Evolutionary conservation across 495 filamentous ascomycete genomes (phyloP).

Genomic region (Neurospora sp.): DNA sequence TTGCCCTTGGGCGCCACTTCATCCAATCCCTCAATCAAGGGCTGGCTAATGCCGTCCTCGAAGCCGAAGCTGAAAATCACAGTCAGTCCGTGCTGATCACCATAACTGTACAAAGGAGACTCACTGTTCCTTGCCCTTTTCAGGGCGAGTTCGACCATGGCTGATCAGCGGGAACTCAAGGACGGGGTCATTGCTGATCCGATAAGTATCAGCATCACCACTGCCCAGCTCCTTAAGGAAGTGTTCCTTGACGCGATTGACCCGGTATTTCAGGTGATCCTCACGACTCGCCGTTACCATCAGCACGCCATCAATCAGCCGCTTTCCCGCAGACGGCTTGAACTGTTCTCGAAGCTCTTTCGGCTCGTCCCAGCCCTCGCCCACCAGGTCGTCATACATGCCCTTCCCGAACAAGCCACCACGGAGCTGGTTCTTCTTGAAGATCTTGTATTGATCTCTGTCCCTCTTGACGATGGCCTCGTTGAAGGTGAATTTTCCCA

Average conservation of each 20-base stretch:
- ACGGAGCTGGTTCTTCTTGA: background rate
- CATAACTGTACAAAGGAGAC: background rate
- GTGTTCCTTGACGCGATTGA: background rate
- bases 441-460: background rate
- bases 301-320: background rate
- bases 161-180: background rate
- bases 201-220: background rate
- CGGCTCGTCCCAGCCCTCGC: background rate
- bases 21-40: background rate
- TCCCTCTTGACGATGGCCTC: background rate
- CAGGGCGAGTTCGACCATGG: background rate
- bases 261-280: background rate
- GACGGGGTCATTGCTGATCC: background rate
- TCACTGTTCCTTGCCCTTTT: background rate
- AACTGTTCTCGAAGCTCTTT: background rate
- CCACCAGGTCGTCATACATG: background rate
- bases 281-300: background rate
- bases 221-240: background rate
- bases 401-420: background rate
- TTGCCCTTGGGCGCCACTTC: background rate
- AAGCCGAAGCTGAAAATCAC: constrained; percentile 1
- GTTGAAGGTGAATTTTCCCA: background rate
- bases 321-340: background rate
- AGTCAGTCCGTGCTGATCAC: background rate
- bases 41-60: constrained; percentile 2